Conservation (phyloP, 805 yeast genomes). For the Lipomyces sp. region DNA sequence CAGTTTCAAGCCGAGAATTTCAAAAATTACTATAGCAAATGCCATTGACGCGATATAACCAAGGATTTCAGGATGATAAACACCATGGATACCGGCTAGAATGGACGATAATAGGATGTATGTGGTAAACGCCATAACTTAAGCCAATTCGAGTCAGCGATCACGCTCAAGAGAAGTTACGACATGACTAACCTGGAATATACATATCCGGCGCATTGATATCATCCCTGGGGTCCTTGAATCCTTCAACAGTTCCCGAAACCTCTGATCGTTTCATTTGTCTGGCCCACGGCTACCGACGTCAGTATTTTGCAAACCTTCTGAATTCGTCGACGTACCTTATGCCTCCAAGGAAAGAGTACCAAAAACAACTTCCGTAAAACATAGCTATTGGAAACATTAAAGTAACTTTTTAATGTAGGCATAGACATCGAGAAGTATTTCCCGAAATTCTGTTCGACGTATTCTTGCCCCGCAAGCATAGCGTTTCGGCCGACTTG, state of each 20-base stretch:
- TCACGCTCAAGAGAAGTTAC: neutral
- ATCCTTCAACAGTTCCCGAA: constrained; percentile 51
- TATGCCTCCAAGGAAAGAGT: constrained; percentile 82
- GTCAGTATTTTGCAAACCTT: neutral
- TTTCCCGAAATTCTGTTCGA: constrained; percentile 68
- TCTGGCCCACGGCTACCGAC: constrained; percentile 34
- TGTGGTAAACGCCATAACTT: constrained; percentile 83
- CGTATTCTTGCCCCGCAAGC: constrained; percentile 75
- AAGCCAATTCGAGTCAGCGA: neutral
- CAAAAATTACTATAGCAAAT: constrained; percentile 77
- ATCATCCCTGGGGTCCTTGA: constrained; percentile 81
- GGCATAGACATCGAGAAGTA: constrained; percentile 51
- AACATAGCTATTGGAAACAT: constrained; percentile 88
- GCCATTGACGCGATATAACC: constrained; percentile 88
- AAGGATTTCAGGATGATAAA: constrained; percentile 89
- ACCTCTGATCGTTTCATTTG: constrained; percentile 47
- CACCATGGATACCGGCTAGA: constrained; percentile 82
- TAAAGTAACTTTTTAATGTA: constrained; percentile 83
- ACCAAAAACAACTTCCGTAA: constrained; percentile 71
- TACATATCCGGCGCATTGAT: constrained; percentile 95
- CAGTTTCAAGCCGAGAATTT: constrained; percentile 72
- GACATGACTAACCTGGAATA: constrained; percentile 61
- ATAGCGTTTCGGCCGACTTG: constrained; percentile 88
- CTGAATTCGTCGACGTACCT: constrained; percentile 61
- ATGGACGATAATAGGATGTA: constrained; percentile 84